Evolutionary conservation across 441 rosid species (phyloP), one percentile per base, ranked within the genome.

Genomic region (Daphne laureola): DNA sequence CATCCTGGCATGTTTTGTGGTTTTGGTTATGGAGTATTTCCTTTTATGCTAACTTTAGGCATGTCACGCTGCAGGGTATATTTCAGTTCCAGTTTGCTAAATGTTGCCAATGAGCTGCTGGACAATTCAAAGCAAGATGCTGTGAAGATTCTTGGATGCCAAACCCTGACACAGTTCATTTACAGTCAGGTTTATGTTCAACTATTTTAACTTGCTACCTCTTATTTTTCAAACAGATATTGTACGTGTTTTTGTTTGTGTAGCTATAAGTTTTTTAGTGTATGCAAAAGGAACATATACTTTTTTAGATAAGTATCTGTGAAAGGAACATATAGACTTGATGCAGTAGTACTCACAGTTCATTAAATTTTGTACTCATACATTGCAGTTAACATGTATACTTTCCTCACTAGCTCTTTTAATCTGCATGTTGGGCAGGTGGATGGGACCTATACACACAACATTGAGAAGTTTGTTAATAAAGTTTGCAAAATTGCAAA

Each of bases 161-260:
- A 90, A 71, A 90, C 94, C 53, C 62, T 94, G 74, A 86, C 88
- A 1, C 81, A 64, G 43, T 94, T 94, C 77, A 86, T 94, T 62
- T 82, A 82, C 67, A 78, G 78, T 65, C 98, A 90, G 99, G 99
- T 94, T 59, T 51, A 27, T 31, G 35, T 14, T 27, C 41, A 11
- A 44, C 26, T 43, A 27, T 17, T 21, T 45, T 21, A 48, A 14
- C 27, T 43, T 45, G 43, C 15, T 54, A 7, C 27, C 12, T 54
- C 23, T 23, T 17, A 4, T 53, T 17, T 1, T 2, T 35, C 4
- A 38, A 38, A 35, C 46, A 31, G 38, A 47, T 17, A 11, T 18
- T 47, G 25, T 18, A 21, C 9, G 50, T 12, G 12, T 25, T 2
- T 47, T 0, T 5, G 27, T 47, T 16, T 11, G 38, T 31, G 11